Conservation (phyloP, 2,329 filamentous ascomycete genomes). For the Leptoxyphium fumago region DNA sequence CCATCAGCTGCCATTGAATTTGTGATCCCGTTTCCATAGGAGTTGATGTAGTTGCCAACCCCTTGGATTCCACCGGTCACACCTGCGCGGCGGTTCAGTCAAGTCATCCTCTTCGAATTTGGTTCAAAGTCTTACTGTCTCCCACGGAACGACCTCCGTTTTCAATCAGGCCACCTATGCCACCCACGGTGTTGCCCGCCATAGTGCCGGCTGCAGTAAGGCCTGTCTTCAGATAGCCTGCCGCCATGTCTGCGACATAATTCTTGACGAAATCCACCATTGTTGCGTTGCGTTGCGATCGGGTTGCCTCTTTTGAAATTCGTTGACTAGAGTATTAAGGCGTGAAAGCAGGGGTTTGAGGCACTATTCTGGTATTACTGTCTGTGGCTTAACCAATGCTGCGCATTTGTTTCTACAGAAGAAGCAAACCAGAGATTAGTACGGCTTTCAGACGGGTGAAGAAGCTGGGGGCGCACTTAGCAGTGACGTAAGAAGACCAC, state of each 20-base stretch:
- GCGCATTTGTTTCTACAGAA: too few species aligned
- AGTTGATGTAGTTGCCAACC: slow-evolving; percentile 21
- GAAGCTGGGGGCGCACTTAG: too few species aligned
- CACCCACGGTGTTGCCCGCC: slow-evolving; percentile 23
- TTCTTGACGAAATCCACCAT: slow-evolving; percentile 17
- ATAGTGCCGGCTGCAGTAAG: slow-evolving; percentile 23
- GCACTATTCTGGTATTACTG: too few species aligned
- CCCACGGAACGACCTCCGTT: slow-evolving; percentile 18
- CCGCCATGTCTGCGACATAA: slow-evolving; percentile 18
- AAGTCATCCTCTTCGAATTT: neutral
- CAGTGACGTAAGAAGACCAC: too few species aligned
- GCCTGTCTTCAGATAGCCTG: slow-evolving; percentile 17
- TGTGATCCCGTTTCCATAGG: slow-evolving; percentile 19
- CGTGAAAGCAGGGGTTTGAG: too few species aligned
- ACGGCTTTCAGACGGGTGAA: too few species aligned
- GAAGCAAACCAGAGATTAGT: too few species aligned
- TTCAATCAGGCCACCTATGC: slow-evolving; percentile 20
- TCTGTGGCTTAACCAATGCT: too few species aligned
- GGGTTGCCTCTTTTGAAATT: too few species aligned
- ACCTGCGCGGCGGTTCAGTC: slow-evolving; percentile 8
- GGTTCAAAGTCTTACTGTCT: slow-evolving; percentile 12
- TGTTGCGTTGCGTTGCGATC: neutral
- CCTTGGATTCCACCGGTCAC: slow-evolving; percentile 20
- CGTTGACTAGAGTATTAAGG: too few species aligned
- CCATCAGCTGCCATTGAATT: slow-evolving; percentile 18